Percentiles rank a stretch among this genome's conserved stretches.
Conservation (phyloP, 2,329 filamentous ascomycete genomes). For the Venturia asperata region DNA sequence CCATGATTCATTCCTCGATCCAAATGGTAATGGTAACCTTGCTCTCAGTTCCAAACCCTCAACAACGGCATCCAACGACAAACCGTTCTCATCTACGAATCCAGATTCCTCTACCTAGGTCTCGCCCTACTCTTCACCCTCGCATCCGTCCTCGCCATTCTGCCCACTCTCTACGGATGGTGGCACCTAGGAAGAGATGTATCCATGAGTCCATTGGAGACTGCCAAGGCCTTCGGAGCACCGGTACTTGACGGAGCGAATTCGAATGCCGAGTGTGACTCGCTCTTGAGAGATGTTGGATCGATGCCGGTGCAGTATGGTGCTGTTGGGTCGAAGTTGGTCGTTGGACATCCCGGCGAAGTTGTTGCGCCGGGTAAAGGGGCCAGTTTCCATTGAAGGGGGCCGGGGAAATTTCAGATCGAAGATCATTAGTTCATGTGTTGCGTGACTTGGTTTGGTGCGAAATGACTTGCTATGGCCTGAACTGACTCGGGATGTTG, state of each 20-base stretch:
- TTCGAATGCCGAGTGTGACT: not conserved
- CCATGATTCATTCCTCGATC: not conserved
- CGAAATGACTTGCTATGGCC: too few species aligned
- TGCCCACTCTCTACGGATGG: slow-evolving; percentile 5
- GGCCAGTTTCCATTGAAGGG: not conserved
- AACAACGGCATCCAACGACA: not conserved
- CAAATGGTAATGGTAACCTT: not conserved
- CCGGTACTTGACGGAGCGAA: not conserved
- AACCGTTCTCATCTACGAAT: not conserved
- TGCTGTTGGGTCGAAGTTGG: not conserved
- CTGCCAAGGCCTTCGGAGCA: slow-evolving; percentile 7
- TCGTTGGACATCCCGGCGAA: not conserved
- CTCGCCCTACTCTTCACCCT: not conserved
- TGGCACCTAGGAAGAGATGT: slow-evolving; percentile 8
- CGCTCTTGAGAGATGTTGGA: not conserved
- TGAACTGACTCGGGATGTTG: too few species aligned
- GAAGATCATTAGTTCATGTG: not conserved
- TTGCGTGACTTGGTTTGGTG: too few species aligned
- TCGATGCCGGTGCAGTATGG: not conserved
- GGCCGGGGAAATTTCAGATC: not conserved
- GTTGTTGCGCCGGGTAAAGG: not conserved
- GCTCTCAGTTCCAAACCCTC: not conserved
- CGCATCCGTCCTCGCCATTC: not conserved
- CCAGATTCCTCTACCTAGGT: not conserved
- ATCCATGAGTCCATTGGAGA: slow-evolving; percentile 13